These are phyloP conservation scores for Sarcomyxa edulis DNA, from an alignment of 768 basidiomycete species.

Conservation along the genomic window DNA sequence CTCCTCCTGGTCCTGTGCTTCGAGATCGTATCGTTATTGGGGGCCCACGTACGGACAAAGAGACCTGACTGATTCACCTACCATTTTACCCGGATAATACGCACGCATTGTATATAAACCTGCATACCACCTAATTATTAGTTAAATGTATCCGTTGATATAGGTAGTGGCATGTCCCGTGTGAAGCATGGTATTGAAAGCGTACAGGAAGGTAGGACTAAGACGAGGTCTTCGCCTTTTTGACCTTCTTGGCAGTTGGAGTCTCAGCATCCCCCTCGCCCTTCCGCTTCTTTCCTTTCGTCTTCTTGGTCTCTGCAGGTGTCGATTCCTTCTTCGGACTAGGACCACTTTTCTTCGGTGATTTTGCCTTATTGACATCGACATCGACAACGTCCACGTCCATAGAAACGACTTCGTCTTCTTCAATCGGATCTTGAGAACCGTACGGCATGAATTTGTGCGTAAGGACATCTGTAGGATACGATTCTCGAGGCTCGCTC, in stretches of 20 bases:
- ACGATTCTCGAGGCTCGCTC: slow-evolving; percentile 51
- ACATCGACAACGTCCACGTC: slow-evolving; percentile 20
- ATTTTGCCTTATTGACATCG: slow-evolving; percentile 8
- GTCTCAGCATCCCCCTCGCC: slow-evolving; percentile 31
- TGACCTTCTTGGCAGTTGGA: no score
- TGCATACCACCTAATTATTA: no score
- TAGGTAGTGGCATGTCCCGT: no score
- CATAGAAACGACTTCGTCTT: slow-evolving; percentile 12
- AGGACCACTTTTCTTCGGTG: slow-evolving; percentile 1
- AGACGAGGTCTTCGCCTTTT: no score
- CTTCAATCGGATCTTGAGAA: slow-evolving; percentile 25
- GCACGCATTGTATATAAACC: no score
- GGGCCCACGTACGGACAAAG: slow-evolving; percentile 23
- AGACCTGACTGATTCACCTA: no score
- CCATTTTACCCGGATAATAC: no score
- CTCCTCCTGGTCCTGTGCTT: slow-evolving; percentile 74
- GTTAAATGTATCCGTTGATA: no score
- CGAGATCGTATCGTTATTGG: slow-evolving; percentile 50
- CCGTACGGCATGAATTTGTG: slow-evolving; percentile 64
- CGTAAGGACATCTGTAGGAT: slow-evolving; percentile 57
- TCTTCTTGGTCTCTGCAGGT: slow-evolving; percentile 21
- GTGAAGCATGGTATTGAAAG: no score
- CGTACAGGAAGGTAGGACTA: no score
- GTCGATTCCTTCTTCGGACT: slow-evolving; percentile 6
- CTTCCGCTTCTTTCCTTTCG: slow-evolving; percentile 45